Base-by-base conservation (phyloP, 441 rosid species). In the Viola pubescens region DNA sequence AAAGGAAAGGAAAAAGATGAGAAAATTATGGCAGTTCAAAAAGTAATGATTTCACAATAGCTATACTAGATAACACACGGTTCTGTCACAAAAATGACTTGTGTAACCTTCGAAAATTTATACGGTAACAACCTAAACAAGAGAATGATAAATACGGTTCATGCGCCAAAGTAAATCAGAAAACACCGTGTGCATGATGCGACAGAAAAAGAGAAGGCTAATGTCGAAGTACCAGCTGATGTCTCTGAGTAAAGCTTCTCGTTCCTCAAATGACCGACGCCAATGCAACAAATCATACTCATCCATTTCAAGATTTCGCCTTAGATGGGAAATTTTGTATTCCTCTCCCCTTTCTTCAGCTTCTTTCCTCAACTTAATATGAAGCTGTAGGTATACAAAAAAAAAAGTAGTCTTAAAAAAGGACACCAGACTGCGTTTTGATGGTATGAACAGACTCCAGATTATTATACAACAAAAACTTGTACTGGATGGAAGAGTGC, bases 221-320 rank as follows among this genome's bases (percentile, higher is more conserved):
- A 8, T 39, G 65, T 6, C 26, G 37, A 34, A 54, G 54, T 82
- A 94, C 99, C 95, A 81, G 82, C 97, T 86, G 70, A 88, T 90
- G 66, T 94, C 99, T 83, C 99, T 78, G 66, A 88, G 62, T 75
- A 94, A 82, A 72, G 96, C 95, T 78, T 88, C 96, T 72, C 97
- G 83, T 84, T 90, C 99, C 71, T 88, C 95, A 5, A 83, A 71
- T 56, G 97, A 94, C 41, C 97, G 82, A 57, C 79, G 88, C 96
- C 95, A 94, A 60, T 90, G 99, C 59, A 90, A 52, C 46, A 71
- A 66, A 71, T 94, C 97, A 67, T 86, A 94, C 70, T 86, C 97
- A 64, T 94, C 99, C 99, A 94, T 90, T 73, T 94, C 99, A 49
- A 68, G 72, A 73, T 90, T 88, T 72, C 97, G 77, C 72, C 80